Base-by-base conservation (phyloP, 2,329 filamentous ascomycete genomes). In the Zymoseptoria brevis region DNA sequence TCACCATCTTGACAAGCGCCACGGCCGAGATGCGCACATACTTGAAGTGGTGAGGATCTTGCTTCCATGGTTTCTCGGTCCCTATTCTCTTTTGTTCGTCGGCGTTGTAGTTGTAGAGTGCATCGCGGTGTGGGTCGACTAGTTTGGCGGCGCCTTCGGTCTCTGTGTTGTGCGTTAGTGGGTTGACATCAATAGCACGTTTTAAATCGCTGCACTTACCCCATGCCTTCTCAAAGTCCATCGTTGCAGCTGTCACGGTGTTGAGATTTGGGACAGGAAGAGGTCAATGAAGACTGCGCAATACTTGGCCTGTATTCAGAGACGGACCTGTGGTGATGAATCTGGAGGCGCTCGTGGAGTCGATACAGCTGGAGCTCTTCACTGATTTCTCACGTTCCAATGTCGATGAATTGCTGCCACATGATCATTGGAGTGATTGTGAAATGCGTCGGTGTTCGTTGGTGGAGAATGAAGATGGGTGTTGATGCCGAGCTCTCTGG, bases 1-100 rank as follows among this genome's bases (percentile, higher is more conserved):
- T 97, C 64, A 95, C 90, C 94, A 99, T 99, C 78, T 99, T 99
- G 67, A 97, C 84, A 60, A 99, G 83, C 4, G 94, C 94, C 11
- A 96, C 87, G 60, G 94, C 91, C 56, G 90, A 95, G 75, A 99
- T 93, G 69, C 92, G 90, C 53, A 97, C 90, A 57, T 88, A 83
- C 73, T 93, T 95, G 83, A 97, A 99, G 80, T 96, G 87, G 74
- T 90, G 82, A 0, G 88, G 87, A 71, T 96, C 86, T 53, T 79
- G 79, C 29, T 29, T 53, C 94, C 94, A 97, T 62, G 92, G 91
- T 57, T 83, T 83, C 21, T 81, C 78, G 9, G 81, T 76, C 62
- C 81, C 81, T 65, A 88, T 82, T 45, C 80, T 77, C 71, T 87
- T 88, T 69, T 94, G 87, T 50, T 84, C 83, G 1, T 79, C 79